Conservation (phyloP, 2,329 filamentous ascomycete genomes). For the Mariannaea sp. region DNA sequence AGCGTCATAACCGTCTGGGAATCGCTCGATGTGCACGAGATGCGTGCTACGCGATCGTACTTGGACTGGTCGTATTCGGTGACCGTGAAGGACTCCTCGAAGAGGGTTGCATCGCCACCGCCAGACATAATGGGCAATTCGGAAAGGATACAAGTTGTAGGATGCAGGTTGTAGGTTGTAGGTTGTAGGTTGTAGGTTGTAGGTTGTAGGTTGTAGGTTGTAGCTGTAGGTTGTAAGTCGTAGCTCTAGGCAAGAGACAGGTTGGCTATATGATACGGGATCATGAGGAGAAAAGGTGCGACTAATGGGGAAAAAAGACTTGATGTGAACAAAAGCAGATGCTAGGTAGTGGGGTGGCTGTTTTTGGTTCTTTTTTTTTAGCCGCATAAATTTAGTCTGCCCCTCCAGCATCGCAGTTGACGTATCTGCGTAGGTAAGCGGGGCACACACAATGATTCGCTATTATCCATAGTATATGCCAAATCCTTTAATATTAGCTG, state of each 20-base stretch:
- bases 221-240: too few species aligned
- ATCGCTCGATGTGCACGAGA: slow-evolving; percentile 77
- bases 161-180: background rate
- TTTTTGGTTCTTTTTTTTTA: too few species aligned
- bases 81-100: slow-evolving; percentile 89
- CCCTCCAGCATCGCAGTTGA: slow-evolving; percentile 16
- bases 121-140: slow-evolving; percentile 40
- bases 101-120: slow-evolving; percentile 87
- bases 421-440: slow-evolving; percentile 29
- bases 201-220: background rate
- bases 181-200: background rate
- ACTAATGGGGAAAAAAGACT: slow-evolving; percentile 24
- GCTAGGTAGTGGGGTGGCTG: too few species aligned
- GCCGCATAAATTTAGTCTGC: slow-evolving; percentile 22
- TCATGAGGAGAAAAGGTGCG: background rate
- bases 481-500: too few species aligned
- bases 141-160: background rate
- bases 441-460: slow-evolving; percentile 26
- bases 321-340: too few species aligned
- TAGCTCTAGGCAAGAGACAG: background rate
- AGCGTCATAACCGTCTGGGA: slow-evolving; percentile 77
- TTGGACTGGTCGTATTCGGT: slow-evolving; percentile 80
- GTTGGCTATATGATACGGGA: background rate
- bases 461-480: too few species aligned
- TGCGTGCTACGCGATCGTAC: slow-evolving; percentile 92